Evolutionary conservation across 495 filamentous ascomycete genomes (phyloP), one percentile per base, ranked within the genome.

Genomic region (Penicillium malachiteum): DNA sequence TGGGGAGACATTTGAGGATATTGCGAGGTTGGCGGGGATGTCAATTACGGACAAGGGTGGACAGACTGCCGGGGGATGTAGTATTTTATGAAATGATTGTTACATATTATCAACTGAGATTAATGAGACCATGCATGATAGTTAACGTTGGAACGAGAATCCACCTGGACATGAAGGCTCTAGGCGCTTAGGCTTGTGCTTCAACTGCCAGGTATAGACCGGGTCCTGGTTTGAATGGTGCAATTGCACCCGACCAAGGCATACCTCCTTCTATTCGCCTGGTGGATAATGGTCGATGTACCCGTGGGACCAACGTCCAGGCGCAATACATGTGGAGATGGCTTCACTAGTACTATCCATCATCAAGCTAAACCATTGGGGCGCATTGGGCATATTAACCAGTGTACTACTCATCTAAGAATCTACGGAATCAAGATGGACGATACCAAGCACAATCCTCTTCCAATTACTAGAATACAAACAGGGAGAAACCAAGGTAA

Each of bases 1-100:
- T 52, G 68, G 75, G 54, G 81, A 88, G 67, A 84, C 82, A 0
- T 89, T 89, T 62, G 87, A 91, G 64, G 89, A 92, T 70, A 78
- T 92, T n/a, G 87, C 86, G 49, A 77, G 71, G 54, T 82, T 86
- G n/a, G 89, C 87, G 3, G 79, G 79, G 11, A 81, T 83, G 73
- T 85, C 83, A 13, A 84, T 73, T 1, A 84, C 76, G 5, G 71
- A 69, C 2, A 65, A 61, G 8, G 80, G 77, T 34, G 81, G 75
- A 0, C 70, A 79, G 58, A 77, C 66, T 39, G 64, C 70, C 14
- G 82, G 81, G 3, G 75, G 71, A 6, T 85, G 82, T 68, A 53
- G 48, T 48, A 62, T 82, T 56, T 70, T 81, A 62, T 84, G 68
- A 82, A 26, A 4, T n/a, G n/a, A n/a, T 26, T 26, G 21, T 26